Evolutionary conservation across 1,284 basidiomycete genomes (phyloP).

Genomic region (Mycena citricolor): DNA sequence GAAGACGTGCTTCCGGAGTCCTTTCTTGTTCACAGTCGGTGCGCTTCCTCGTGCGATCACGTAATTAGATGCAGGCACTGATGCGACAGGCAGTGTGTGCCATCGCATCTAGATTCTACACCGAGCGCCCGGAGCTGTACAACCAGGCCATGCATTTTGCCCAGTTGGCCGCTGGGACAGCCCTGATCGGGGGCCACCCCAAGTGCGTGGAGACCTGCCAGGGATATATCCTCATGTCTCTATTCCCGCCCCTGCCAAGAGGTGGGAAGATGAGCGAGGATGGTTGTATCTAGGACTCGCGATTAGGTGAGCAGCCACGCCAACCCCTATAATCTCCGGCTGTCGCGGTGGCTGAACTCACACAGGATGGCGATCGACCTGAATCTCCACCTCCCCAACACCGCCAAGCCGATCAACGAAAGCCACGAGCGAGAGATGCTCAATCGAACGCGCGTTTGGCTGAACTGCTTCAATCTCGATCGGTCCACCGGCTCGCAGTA

Average conservation of each 20-base stretch:
- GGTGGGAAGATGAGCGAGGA: constrained; percentile 78
- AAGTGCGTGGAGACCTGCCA: constrained; percentile 77
- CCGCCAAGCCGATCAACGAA: constrained; percentile 67
- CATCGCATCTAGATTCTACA: constrained; percentile 72
- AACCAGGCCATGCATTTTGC: constrained; percentile 67
- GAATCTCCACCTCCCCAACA: constrained; percentile 76
- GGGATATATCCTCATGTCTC: constrained; percentile 68
- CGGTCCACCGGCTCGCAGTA: constrained; percentile 81
- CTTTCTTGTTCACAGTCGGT: constrained; percentile 83
- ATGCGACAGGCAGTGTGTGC: constrained; percentile 61
- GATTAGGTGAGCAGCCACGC: constrained; percentile 51
- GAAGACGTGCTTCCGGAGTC: constrained; percentile 69
- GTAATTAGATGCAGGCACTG: no score
- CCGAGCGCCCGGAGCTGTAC: constrained; percentile 65
- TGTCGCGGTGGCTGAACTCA: neutral
- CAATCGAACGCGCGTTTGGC: constrained; percentile 85
- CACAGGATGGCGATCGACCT: constrained; percentile 76
- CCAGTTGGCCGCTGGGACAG: constrained; percentile 68
- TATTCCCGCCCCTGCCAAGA: constrained; percentile 73
- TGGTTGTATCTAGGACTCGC: constrained; percentile 81
- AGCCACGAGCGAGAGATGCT: constrained; percentile 78
- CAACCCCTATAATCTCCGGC: neutral
- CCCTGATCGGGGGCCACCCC: constrained; percentile 57
- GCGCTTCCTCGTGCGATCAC: no score
- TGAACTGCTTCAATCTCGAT: constrained; percentile 85